A percentile compares a stretch with the other conserved stretches of the same genome.
Conservation (phyloP, 371 early-diverging fungal species). For the Zychaea mexicana region DNA sequence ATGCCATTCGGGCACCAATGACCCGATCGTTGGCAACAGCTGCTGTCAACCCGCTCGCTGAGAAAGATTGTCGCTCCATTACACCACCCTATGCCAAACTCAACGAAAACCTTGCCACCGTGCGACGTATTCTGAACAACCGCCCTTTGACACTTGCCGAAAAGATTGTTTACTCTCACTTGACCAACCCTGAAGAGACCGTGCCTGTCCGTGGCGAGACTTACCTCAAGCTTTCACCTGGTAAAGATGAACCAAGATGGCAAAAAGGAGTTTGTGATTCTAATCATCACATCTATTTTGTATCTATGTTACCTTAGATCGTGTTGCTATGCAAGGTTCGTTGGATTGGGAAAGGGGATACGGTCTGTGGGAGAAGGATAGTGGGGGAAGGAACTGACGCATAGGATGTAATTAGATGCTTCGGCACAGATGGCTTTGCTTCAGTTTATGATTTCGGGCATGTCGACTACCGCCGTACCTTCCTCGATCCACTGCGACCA, state of each 20-base stretch:
- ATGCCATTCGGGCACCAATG: background rate
- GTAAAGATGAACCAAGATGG: slow-evolving; percentile 46
- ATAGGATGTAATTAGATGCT: slow-evolving; percentile 50
- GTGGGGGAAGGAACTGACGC: background rate
- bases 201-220: slow-evolving; percentile 71
- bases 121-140: slow-evolving; percentile 55
- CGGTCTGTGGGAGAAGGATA: background rate
- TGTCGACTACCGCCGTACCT: slow-evolving; percentile 86
- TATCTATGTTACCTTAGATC: too few relatives aligned
- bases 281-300: too few relatives aligned
- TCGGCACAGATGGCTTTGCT: slow-evolving; percentile 90
- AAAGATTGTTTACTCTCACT: slow-evolving; percentile 93
- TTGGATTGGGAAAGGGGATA: background rate
- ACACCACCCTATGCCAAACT: slow-evolving; percentile 66
- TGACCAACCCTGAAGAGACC: slow-evolving; percentile 77
- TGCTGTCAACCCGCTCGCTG: slow-evolving; percentile 41
- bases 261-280: too few relatives aligned
- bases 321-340: slow-evolving; percentile 78
- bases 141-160: slow-evolving; percentile 88
- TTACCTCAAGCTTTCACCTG: slow-evolving; percentile 72
- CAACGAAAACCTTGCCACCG: slow-evolving; percentile 52
- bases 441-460: slow-evolving; percentile 91
- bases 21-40: slow-evolving; percentile 19
- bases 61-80: slow-evolving; percentile 58
- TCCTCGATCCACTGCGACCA: slow-evolving; percentile 94